phyloP scores from a whole-genome alignment of 805 yeast genomes.

The Candida taoyuanica region DNA sequence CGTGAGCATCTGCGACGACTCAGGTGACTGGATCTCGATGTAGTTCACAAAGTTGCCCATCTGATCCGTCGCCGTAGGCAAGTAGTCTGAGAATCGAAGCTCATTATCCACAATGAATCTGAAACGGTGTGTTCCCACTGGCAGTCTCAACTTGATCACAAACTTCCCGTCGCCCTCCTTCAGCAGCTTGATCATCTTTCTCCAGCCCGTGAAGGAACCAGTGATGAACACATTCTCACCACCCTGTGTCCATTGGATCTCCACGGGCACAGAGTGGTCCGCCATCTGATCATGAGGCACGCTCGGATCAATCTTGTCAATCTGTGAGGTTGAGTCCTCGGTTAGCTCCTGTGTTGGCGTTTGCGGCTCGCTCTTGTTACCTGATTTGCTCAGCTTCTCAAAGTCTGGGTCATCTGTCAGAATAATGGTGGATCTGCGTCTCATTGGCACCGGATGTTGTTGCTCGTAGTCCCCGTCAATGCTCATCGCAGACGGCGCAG shows the following conservation, averaged over 20 bases:
- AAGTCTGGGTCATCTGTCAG: conserved; percentile 63
- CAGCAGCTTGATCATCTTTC: conserved; percentile 89
- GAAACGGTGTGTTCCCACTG: conserved; percentile 89
- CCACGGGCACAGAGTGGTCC: conserved; percentile 40
- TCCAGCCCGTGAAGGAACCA: conserved; percentile 97
- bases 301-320: conserved; percentile 9
- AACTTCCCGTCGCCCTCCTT: conserved; percentile 50
- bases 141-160: conserved; percentile 68
- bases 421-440: conserved; percentile 69
- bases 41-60: conserved; percentile 95
- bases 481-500: conserved; percentile 25
- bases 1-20: conserved; percentile 30
- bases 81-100: conserved; percentile 76
- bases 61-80: conserved; percentile 97
- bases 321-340: conserved; percentile 11
- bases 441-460: conserved; percentile 20
- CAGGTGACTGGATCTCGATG: conserved; percentile 55
- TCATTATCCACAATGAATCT: conserved; percentile 94
- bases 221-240: conserved; percentile 93
- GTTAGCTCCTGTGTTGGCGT: conserved; percentile 10
- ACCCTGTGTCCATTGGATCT: conserved; percentile 93
- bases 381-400: conserved; percentile 41
- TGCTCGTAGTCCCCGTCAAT: conserved; percentile 17
- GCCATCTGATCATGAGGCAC: conserved; percentile 3
- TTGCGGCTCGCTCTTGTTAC: conserved; percentile 28